Percentiles rank a stretch among this genome's conserved stretches.
Evolutionary conservation across 2,329 filamentous ascomycete genomes (phyloP).

Genomic region (Calonectria naviculata): DNA sequence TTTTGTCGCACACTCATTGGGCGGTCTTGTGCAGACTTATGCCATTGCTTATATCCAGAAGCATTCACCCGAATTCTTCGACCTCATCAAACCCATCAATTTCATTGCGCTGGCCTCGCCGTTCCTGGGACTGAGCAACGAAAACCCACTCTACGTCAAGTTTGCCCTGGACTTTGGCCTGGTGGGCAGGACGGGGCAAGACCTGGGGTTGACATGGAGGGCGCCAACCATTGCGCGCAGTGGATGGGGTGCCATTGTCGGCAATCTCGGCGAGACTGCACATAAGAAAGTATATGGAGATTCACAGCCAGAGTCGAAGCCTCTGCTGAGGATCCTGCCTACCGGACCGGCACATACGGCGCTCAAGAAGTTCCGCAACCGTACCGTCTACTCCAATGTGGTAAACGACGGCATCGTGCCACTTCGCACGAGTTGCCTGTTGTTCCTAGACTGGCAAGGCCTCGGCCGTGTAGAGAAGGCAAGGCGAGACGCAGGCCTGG

Average conservation of each 20-base stretch:
- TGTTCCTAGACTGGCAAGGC: slow-evolving; percentile 97
- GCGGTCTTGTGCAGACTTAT: slow-evolving; percentile 91
- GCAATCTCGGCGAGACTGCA: slow-evolving; percentile 72
- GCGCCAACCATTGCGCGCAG: slow-evolving; percentile 86
- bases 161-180: slow-evolving; percentile 97
- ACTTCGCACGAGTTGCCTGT: slow-evolving; percentile 90
- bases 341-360: slow-evolving; percentile 92
- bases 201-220: slow-evolving; percentile 94
- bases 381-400: slow-evolving; percentile 95
- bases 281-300: slow-evolving; percentile 44
- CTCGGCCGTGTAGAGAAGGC: slow-evolving; percentile 95
- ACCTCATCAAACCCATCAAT: slow-evolving; percentile 86
- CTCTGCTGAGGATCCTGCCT: slow-evolving; percentile 86
- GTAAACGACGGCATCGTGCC: slow-evolving; percentile 98
- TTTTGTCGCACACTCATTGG: slow-evolving; percentile 92
- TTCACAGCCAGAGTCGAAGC: slow-evolving; percentile 82
- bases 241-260: slow-evolving; percentile 89
- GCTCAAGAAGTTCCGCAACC: slow-evolving; percentile 86
- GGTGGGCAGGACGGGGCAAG: slow-evolving; percentile 95
- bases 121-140: slow-evolving; percentile 92
- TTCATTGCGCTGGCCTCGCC: slow-evolving; percentile 91
- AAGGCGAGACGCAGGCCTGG: slow-evolving; percentile 87
- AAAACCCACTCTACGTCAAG: slow-evolving; percentile 97
- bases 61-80: slow-evolving; percentile 91
- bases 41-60: slow-evolving; percentile 97